Conservation (phyloP, 805 yeast genomes). For the Dipodascus albidus region DNA sequence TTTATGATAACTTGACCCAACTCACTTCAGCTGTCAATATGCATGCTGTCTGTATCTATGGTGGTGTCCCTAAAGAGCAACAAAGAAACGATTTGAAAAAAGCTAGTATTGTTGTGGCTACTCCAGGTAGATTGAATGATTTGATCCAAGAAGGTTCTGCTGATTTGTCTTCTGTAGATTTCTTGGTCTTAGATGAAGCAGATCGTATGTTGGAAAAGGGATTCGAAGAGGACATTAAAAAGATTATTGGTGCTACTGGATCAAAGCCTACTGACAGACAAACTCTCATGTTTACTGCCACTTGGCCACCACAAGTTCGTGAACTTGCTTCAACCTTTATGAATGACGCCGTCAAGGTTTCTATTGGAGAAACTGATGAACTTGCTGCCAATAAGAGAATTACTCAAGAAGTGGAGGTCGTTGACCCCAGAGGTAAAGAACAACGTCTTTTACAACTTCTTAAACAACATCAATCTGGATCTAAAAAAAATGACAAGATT, state of each 20-base stretch:
- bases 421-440: slow-evolving; percentile 75
- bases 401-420: slow-evolving; percentile 85
- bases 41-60: slow-evolving; percentile 78
- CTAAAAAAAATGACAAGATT: slow-evolving; percentile 62
- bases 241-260: slow-evolving; percentile 54
- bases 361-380: slow-evolving; percentile 92
- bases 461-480: slow-evolving; percentile 59
- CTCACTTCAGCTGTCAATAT: slow-evolving; percentile 52
- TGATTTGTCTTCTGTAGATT: slow-evolving; percentile 53
- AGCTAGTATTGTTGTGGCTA: slow-evolving; percentile 73
- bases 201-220: slow-evolving; percentile 99
- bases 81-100: slow-evolving; percentile 66
- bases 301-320: slow-evolving; percentile 99
- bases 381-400: slow-evolving; percentile 90
- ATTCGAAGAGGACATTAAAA: slow-evolving; percentile 90
- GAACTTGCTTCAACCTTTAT: slow-evolving; percentile 80
- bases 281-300: slow-evolving; percentile 98
- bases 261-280: slow-evolving; percentile 42
- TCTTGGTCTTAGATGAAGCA: slow-evolving; percentile 91
- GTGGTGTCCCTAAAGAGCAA: slow-evolving; percentile 94
- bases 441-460: slow-evolving; percentile 59
- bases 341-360: slow-evolving; percentile 72
- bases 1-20: slow-evolving; percentile 62
- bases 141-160: slow-evolving; percentile 80
- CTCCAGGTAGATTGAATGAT: slow-evolving; percentile 96